Base-by-base conservation (phyloP, 371 early-diverging fungal genomes). In the Ordospora pajunii region DNA sequence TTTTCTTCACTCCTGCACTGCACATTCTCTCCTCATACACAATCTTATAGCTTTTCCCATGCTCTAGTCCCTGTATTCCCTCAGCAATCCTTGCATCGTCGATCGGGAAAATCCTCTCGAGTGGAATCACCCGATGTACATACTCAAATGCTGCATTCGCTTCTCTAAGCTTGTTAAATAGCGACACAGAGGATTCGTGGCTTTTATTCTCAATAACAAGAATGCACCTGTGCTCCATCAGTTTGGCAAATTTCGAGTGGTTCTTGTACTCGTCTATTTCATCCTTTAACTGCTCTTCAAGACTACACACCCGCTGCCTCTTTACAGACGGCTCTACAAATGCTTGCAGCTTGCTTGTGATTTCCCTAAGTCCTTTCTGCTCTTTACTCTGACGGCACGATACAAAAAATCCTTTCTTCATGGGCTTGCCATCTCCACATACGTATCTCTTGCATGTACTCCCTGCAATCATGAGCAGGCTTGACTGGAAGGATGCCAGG, bases 391-490 rank as follows among this genome's bases (percentile, higher is more conserved):
- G 64, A 10, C 62, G 44, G 63, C 78, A 77, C 42, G 70, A 69
- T 7, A 77, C 63, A 62, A 63, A 77, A 23, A 77, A 77, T 11
- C 67, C 78, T 7, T 17, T 46, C 51, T 58, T 73, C 72, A 77
- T 77, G 72, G 69, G 54, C n/a, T 25, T 27, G 40, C 32, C 2
- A n/a, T 5, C n/a, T 37, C 32, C 32, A 32, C 32, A 32, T 32
- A 32, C 14, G 40, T 37, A 58, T 58, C 58, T 58, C 58, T 58
- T 22, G 40, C 25, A 37, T 2, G 37, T 23, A 22, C 14, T 9
- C 51, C 58, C 58, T 17, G 58, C 7, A 37, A 40, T 37, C 6
- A n/a, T 8, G 8, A 10, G 32, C 40, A 40, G 32, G 37, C 37
- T 6, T n/a, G 37, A 53, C 14, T 23, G 19, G 19, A 37, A 7